phyloP scores from a whole-genome alignment of 2,329 filamentous ascomycete genomes.

The Orbilia ellipsospora region DNA sequence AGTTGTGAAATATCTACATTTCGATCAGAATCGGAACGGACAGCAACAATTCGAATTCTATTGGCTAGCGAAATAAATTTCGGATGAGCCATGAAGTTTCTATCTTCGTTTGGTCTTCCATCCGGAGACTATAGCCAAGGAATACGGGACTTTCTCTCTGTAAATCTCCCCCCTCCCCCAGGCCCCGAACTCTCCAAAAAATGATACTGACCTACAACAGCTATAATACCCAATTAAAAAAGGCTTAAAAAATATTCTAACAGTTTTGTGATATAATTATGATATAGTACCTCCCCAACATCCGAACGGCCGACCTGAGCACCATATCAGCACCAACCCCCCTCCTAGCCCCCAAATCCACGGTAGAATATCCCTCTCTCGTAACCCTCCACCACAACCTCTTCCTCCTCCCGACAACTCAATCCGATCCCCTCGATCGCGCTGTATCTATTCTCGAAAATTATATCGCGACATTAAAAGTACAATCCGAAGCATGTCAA shows the following conservation, averaged over 20 bases:
- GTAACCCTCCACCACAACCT: conserved; percentile 25
- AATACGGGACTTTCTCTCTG: conserved; percentile 24
- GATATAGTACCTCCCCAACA: conserved; percentile 19
- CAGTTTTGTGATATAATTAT: neutral
- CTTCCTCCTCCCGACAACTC: conserved; percentile 22
- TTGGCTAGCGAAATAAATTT: neutral
- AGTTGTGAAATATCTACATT: neutral
- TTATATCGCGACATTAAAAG: conserved; percentile 22
- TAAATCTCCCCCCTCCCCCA: neutral
- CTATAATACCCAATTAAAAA: no score
- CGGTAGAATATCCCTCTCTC: conserved; percentile 25
- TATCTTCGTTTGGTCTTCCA: conserved; percentile 15
- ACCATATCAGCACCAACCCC: conserved; percentile 27
- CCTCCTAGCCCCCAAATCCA: conserved; percentile 25
- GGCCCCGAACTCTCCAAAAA: no score
- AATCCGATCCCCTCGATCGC: conserved; percentile 6
- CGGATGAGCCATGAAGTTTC: conserved; percentile 20
- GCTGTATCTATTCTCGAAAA: conserved; percentile 31
- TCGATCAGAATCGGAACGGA: neutral
- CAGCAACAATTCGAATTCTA: no score
- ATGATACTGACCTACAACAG: no score
- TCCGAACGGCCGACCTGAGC: conserved; percentile 9
- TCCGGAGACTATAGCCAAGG: conserved; percentile 15
- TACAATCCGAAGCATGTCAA: conserved; percentile 8
- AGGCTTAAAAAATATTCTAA: neutral